phyloP scores from a whole-genome alignment of 73 alveolate species.

The Uronychia setigera region DNA sequence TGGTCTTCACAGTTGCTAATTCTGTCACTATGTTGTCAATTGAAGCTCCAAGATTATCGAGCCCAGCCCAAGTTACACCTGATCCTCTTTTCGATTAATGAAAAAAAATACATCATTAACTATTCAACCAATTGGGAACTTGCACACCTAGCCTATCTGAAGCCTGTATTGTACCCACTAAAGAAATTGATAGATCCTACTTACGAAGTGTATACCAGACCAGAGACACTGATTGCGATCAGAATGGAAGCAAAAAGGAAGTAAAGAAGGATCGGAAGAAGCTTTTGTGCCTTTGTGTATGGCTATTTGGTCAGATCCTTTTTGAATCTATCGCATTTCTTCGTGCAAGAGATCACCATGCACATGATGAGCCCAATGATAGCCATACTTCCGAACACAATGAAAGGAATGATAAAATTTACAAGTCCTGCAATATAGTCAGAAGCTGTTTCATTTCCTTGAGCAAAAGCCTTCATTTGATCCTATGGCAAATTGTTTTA shows the following conservation, averaged over 20 bases:
- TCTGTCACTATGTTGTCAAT: background rate
- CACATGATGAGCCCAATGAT: background rate
- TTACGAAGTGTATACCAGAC: slow-evolving; percentile 1
- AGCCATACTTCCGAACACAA: background rate
- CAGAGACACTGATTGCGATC: slow-evolving; percentile 7
- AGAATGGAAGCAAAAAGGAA: background rate
- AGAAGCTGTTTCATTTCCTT: background rate
- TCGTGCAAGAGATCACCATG: background rate
- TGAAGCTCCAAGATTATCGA: background rate
- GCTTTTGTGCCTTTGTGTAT: slow-evolving; percentile 1
- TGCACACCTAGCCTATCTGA: background rate
- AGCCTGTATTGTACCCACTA: background rate
- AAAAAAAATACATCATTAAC: background rate
- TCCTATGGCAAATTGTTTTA: no score
- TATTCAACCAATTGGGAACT: background rate
- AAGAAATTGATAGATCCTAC: background rate
- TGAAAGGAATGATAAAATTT: background rate
- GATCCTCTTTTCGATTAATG: background rate
- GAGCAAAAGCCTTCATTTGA: background rate
- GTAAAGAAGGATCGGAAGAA: background rate
- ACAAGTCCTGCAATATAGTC: background rate
- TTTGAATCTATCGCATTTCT: background rate
- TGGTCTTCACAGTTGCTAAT: background rate
- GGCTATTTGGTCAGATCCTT: background rate
- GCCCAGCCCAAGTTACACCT: background rate